Evolutionary conservation across 1,139 yeast genomes (phyloP).

Genomic region (Tardiomyces depauwii): DNA sequence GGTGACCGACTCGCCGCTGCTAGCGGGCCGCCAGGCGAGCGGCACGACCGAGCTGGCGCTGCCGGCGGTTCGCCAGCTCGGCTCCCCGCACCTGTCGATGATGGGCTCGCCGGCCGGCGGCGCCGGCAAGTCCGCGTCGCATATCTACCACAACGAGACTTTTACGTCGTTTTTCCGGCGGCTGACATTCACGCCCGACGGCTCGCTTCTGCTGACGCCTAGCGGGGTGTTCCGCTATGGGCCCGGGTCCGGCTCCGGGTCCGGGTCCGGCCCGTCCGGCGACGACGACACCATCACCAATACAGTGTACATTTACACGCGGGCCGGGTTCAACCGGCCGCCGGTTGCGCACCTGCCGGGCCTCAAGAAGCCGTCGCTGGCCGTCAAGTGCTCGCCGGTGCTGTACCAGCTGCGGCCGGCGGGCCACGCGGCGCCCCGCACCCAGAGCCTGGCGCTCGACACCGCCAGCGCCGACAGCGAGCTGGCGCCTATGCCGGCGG

Average conservation of each 20-base stretch:
- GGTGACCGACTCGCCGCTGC: neutral
- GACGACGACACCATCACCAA: slow-evolving; percentile 35
- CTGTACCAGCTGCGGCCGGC: slow-evolving; percentile 27
- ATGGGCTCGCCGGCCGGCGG: slow-evolving; percentile 7
- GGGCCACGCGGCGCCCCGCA: neutral
- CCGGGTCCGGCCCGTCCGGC: slow-evolving; percentile 3
- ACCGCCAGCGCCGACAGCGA: slow-evolving; percentile 3
- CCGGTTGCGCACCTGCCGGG: slow-evolving; percentile 77
- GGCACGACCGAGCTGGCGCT: slow-evolving; percentile 23
- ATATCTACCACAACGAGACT: slow-evolving; percentile 72
- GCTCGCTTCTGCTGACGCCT: slow-evolving; percentile 67
- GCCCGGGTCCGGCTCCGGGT: slow-evolving; percentile 12
- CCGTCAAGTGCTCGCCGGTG: slow-evolving; percentile 63
- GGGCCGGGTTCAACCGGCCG: slow-evolving; percentile 54
- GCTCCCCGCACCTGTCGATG: slow-evolving; percentile 18
- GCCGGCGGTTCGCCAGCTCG: slow-evolving; percentile 32
- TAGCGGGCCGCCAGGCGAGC: slow-evolving; percentile 6
- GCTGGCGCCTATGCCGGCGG: slow-evolving; percentile 2
- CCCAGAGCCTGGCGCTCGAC: neutral
- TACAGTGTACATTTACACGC: slow-evolving; percentile 66
- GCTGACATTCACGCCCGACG: slow-evolving; percentile 81
- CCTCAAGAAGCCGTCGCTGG: slow-evolving; percentile 73
- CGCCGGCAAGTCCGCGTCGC: slow-evolving; percentile 6
- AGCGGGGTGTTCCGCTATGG: slow-evolving; percentile 39
- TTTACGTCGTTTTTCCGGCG: slow-evolving; percentile 84